Evolutionary conservation across 352 stramenopile genomes (phyloP).

Genomic region (Phytophthora brassicae): DNA sequence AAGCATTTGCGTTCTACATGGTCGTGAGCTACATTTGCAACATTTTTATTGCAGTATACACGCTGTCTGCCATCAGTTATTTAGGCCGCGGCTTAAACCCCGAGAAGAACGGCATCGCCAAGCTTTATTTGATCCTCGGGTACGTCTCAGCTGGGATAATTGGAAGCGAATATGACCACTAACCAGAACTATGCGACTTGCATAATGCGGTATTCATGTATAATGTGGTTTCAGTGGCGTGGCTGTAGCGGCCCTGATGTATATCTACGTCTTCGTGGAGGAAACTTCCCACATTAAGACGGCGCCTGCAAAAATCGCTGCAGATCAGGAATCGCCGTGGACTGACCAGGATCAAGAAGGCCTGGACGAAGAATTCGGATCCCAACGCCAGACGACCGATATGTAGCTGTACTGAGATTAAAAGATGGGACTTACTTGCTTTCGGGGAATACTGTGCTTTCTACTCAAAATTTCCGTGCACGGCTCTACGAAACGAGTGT

Average conservation of each 20-base stretch:
- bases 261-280: conserved; percentile 53
- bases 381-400: conserved; percentile 48
- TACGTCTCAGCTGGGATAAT: conserved; percentile 6
- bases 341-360: conserved; percentile 32
- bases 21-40: conserved; percentile 86
- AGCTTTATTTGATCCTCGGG: conserved; percentile 83
- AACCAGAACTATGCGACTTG: not conserved
- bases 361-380: conserved; percentile 29
- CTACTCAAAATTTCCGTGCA: no score
- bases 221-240: conserved; percentile 36
- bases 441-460: no score
- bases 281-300: conserved; percentile 65
- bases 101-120: conserved; percentile 85
- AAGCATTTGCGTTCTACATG: conserved; percentile 87
- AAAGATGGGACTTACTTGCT: no score
- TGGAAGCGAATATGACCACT: not conserved
- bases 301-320: conserved; percentile 17
- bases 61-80: conserved; percentile 75
- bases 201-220: not conserved
- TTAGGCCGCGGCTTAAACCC: conserved; percentile 60
- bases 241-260: conserved; percentile 38
- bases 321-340: conserved; percentile 52
- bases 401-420: no score
- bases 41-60: conserved; percentile 76
- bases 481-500: no score